phyloP scores from a whole-genome alignment of 2,329 filamentous ascomycete genomes.

The Ascochyta koolunga region DNA sequence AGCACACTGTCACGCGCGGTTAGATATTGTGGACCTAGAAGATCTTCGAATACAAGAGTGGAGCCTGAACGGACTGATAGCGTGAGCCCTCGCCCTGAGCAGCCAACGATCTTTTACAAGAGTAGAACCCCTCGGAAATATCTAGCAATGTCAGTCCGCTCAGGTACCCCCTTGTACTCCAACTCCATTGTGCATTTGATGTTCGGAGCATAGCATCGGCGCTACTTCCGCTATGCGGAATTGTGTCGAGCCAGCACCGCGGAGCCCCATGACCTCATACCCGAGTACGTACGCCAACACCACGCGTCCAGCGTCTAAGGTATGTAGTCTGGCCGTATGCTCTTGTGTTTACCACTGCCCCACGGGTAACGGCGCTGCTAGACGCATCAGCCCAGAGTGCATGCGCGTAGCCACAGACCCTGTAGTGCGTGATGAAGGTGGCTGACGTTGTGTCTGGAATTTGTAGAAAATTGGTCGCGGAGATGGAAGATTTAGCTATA shows the following conservation, averaged over 20 bases:
- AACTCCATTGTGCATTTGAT: background rate
- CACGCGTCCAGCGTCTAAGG: conserved; percentile 6
- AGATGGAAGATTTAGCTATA: background rate
- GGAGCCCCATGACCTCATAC: conserved; percentile 18
- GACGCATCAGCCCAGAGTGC: conserved; percentile 10
- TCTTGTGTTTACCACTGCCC: background rate
- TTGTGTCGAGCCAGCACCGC: background rate
- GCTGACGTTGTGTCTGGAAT: conserved; percentile 10
- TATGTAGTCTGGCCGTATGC: background rate
- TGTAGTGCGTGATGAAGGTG: conserved; percentile 6
- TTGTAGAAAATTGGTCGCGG: background rate
- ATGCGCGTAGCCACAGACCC: conserved; percentile 1
- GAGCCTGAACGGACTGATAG: too few species aligned
- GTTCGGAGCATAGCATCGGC: background rate
- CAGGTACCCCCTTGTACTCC: too few species aligned
- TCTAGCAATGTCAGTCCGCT: too few species aligned
- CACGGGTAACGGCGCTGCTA: conserved; percentile 9
- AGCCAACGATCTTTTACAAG: too few species aligned
- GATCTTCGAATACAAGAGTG: background rate
- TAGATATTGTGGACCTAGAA: background rate
- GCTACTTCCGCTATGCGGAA: background rate
- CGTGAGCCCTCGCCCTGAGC: too few species aligned
- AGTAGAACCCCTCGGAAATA: too few species aligned
- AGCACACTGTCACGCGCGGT: background rate
- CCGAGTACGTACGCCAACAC: conserved; percentile 9